phyloP scores from a whole-genome alignment of 768 basidiomycete species.

The Butyriboletus loyo region DNA sequence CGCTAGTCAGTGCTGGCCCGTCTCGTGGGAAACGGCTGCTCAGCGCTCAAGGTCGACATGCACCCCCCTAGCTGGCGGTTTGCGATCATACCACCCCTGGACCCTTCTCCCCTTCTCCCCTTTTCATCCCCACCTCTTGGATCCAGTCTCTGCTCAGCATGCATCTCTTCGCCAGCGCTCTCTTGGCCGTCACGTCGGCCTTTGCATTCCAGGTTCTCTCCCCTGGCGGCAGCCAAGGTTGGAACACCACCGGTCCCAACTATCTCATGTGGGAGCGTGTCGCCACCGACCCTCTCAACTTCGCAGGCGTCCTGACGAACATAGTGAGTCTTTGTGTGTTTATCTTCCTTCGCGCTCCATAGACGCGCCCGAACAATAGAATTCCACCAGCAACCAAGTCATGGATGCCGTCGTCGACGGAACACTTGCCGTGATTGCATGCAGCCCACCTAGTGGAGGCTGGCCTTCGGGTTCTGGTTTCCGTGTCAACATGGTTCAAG shows the following conservation, averaged over 20 bases:
- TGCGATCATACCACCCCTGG: not conserved
- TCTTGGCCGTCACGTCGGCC: conserved; percentile 53
- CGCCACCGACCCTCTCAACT: conserved; percentile 61
- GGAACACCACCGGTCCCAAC: conserved; percentile 55
- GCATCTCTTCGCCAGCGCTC: conserved; percentile 40
- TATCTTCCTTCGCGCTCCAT: not conserved
- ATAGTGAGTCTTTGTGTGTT: conserved; percentile 36
- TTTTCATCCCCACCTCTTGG: not conserved
- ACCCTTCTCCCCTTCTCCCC: not conserved
- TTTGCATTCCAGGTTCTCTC: conserved; percentile 61
- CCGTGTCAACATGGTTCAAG: conserved; percentile 69
- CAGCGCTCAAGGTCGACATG: not conserved
- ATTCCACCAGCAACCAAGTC: conserved; percentile 40
- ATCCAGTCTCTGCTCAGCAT: conserved; percentile 30
- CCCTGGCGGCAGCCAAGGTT: conserved; percentile 47
- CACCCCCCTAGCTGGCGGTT: conserved; percentile 9
- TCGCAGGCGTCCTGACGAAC: conserved; percentile 68
- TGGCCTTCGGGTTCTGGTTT: conserved; percentile 63
- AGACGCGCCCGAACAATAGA: conserved; percentile 27
- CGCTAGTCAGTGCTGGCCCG: no score
- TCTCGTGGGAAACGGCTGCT: not conserved
- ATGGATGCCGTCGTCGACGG: conserved; percentile 57
- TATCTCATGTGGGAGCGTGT: conserved; percentile 64
- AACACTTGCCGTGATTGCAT: conserved; percentile 33
- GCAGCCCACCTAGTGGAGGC: conserved; percentile 58